These are phyloP conservation scores for Ustilago xerochloae DNA, from an alignment of 1,284 basidiomycete species.

Conservation along the genomic window DNA sequence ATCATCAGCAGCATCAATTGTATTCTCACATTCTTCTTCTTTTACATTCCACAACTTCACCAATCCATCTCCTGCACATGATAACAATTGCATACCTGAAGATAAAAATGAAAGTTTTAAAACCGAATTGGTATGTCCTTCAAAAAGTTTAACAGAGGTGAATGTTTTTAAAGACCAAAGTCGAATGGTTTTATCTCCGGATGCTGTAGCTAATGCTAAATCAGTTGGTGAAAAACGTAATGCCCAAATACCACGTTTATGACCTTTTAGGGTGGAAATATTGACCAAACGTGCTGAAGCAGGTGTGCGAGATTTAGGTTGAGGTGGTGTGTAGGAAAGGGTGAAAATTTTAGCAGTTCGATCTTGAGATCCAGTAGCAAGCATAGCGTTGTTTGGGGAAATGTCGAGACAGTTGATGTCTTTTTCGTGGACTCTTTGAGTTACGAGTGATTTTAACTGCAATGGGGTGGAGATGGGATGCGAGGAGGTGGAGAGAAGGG, in stretches of 20 bases:
- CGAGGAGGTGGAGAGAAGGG: slow-evolving; percentile 12
- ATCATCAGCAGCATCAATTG: slow-evolving; percentile 92
- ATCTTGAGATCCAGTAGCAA: slow-evolving; percentile 96
- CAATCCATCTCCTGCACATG: slow-evolving; percentile 89
- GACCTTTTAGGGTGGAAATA: slow-evolving; percentile 91
- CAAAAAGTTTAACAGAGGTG: slow-evolving; percentile 71
- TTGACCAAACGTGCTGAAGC: slow-evolving; percentile 72
- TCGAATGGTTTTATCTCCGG: slow-evolving; percentile 92
- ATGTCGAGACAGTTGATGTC: slow-evolving; percentile 98
- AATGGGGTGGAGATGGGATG: slow-evolving; percentile 5
- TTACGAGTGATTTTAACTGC: slow-evolving; percentile 81
- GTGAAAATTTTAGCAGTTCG: slow-evolving; percentile 90
- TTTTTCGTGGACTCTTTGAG: slow-evolving; percentile 94
- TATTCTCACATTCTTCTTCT: slow-evolving; percentile 82
- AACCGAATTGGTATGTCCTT: slow-evolving; percentile 90
- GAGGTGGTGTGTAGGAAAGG: slow-evolving; percentile 73
- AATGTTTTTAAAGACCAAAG: slow-evolving; percentile 84
- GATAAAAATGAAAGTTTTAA: slow-evolving; percentile 89
- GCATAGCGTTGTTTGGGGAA: slow-evolving; percentile 85
- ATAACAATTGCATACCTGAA: slow-evolving; percentile 84
- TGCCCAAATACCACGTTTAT: slow-evolving; percentile 95
- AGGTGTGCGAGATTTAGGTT: slow-evolving; percentile 58
- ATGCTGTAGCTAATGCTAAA: slow-evolving; percentile 87
- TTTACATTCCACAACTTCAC: slow-evolving; percentile 95
- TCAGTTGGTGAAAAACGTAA: slow-evolving; percentile 88